Base-by-base conservation (phyloP, 495 filamentous ascomycete species). In the Mytilinidion resinicola region DNA sequence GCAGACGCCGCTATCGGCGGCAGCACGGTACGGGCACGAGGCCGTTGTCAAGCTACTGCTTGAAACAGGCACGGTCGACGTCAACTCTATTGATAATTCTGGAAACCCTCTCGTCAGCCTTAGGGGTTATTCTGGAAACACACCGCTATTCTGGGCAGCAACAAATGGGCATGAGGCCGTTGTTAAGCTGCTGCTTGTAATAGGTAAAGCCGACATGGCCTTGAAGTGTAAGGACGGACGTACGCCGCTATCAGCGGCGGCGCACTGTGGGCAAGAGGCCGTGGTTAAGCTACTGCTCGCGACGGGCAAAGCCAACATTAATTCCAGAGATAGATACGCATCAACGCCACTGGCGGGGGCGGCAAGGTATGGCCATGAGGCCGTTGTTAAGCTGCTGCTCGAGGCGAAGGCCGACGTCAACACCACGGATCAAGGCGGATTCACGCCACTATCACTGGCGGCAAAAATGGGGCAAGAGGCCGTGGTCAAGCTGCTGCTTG, bases 241-340 rank as follows among this genome's bases (percentile, higher is more conserved):
- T 2, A 30, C 25, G 25, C 25, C 25, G 25, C 25, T 30, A 30
- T 30, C 25, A 3, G 2, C 3, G 25, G 25, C 25, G 11, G 49
- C 48, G 0, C 19, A 41, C 3, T 48, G 25, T 8, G 57, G 51
- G 36, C 51, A 55, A 41, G 15, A 49, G 38, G 53, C 11, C 4
- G 30, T 65, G 5, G 47, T 62, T n/a, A 54, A 53, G 52, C 15
- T 38, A n/a, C n/a, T n/a, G n/a, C n/a, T n/a, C n/a, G n/a, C n/a
- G n/a, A n/a, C n/a, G 38, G n/a, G 9, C 38, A 41, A n/a, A 41
- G n/a, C 38, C n/a, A n/a, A 41, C 38, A 9, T 41, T 41, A n/a
- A 41, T n/a, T 41, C 9, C 38, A 41, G 38, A 41, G 38, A 41
- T 41, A n/a, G n/a, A 41, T 9, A 41, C 38, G 25, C 3, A 30